Evolutionary conservation across 768 basidiomycete species (phyloP).

Genomic region (Xerocomellus chrysenteron): DNA sequence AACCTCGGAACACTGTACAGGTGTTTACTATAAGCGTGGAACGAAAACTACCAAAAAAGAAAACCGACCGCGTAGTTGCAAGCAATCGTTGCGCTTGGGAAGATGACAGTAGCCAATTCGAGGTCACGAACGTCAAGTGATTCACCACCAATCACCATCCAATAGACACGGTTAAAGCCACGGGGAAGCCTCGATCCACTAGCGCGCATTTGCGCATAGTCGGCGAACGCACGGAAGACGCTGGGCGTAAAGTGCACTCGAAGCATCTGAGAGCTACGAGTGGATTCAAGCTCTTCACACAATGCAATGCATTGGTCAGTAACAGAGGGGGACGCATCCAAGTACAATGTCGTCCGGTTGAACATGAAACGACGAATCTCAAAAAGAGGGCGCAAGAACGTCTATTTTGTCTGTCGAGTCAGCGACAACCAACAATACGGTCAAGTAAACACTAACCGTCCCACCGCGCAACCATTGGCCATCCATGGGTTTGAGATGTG

Average conservation of each 20-base stretch:
- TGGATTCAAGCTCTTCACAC: constrained; percentile 11
- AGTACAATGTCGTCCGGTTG: constrained; percentile 13
- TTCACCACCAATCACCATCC: constrained; percentile 19
- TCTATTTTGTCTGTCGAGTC: constrained; percentile 1
- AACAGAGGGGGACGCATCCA: constrained; percentile 11
- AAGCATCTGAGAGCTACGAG: constrained; percentile 13
- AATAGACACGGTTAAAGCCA: constrained; percentile 17
- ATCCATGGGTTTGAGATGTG: constrained; percentile 9
- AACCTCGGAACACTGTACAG: constrained; percentile 5
- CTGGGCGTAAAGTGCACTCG: constrained; percentile 16
- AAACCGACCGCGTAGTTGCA: constrained; percentile 16
- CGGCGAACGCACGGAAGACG: constrained; percentile 17
- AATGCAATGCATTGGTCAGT: constrained; percentile 9
- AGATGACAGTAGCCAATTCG: constrained; percentile 11
- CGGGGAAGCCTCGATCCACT: constrained; percentile 12
- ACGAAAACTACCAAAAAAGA: no score
- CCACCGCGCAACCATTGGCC: constrained; percentile 18
- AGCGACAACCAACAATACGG: background rate
- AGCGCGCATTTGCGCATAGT: constrained; percentile 9
- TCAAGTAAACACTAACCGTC: background rate
- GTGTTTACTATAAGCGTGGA: no score
- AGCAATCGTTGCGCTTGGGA: constrained; percentile 12
- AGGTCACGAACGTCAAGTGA: constrained; percentile 7
- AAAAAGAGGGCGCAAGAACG: constrained; percentile 16
- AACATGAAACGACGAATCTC: constrained; percentile 21